Evolutionary conservation across 2,329 filamentous ascomycete species (phyloP).

Genomic region (Chaetomium sp.): DNA sequence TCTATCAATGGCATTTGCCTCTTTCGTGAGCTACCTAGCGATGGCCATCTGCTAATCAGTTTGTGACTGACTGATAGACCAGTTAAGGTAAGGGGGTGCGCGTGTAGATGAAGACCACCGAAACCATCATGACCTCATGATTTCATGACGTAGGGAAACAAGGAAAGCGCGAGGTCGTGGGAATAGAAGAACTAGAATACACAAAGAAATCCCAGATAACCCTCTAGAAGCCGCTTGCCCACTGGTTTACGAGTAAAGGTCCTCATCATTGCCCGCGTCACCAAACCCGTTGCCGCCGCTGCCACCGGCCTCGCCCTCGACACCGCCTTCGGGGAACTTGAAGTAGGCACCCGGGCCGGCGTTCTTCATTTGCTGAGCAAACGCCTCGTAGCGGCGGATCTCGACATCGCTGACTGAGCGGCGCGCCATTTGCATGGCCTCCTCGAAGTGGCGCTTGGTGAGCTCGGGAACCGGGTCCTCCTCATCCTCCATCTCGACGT

Average conservation of each 20-base stretch:
- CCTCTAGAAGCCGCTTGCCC: background rate
- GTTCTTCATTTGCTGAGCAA: slow-evolving; percentile 99
- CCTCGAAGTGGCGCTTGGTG: slow-evolving; percentile 94
- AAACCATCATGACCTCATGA: slow-evolving; percentile 1
- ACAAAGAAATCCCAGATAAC: background rate
- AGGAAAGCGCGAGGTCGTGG: slow-evolving; percentile 4
- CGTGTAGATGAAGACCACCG: background rate
- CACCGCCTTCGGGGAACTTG: slow-evolving; percentile 79
- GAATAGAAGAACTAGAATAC: slow-evolving; percentile 40
- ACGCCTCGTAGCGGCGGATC: slow-evolving; percentile 96
- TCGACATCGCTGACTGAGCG: slow-evolving; percentile 94
- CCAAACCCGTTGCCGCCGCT: slow-evolving; percentile 61
- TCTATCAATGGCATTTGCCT: no score
- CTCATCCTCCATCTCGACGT: slow-evolving; percentile 76
- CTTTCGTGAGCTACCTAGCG: no score
- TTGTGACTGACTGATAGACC: background rate
- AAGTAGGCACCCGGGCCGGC: slow-evolving; percentile 92
- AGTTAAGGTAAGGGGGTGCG: background rate
- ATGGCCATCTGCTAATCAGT: no score
- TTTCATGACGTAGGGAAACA: slow-evolving; percentile 13
- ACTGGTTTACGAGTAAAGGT: slow-evolving; percentile 81
- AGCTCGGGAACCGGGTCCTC: slow-evolving; percentile 95
- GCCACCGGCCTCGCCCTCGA: slow-evolving; percentile 64
- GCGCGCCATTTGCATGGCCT: slow-evolving; percentile 93
- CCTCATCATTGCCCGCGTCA: slow-evolving; percentile 87